These are phyloP conservation scores for Podospora pseudopauciseta DNA, from an alignment of 495 filamentous ascomycete genomes.

Conservation along the genomic window DNA sequence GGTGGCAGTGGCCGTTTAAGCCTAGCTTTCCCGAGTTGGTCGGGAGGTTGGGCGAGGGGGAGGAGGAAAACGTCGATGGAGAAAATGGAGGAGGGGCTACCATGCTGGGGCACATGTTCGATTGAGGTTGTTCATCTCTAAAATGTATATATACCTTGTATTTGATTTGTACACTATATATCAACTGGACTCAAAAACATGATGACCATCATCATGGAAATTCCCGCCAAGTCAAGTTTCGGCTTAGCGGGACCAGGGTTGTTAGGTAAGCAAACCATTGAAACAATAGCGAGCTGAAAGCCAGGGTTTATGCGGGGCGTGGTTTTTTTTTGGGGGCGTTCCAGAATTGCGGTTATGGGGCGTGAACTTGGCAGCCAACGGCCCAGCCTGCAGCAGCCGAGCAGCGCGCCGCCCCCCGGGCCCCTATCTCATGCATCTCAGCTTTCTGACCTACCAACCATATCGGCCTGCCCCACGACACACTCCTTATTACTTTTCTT, in stretches of 20 bases:
- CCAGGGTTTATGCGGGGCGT: neutral
- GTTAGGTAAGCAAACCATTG: neutral
- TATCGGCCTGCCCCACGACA: neutral
- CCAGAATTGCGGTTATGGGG: neutral
- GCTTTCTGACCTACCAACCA: neutral
- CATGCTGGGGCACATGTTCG: neutral
- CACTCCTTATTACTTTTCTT: neutral
- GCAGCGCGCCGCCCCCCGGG: neutral
- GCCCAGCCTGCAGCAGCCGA: neutral
- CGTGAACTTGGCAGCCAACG: neutral
- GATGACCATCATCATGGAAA: too few relatives aligned
- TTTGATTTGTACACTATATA: too few relatives aligned
- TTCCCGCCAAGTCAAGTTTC: neutral
- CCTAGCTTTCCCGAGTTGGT: constrained; percentile 44
- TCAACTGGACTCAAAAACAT: too few relatives aligned
- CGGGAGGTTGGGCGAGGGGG: constrained; percentile 18
- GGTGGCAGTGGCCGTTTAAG: constrained; percentile 59
- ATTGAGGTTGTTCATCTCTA: too few relatives aligned
- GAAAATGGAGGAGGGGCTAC: neutral
- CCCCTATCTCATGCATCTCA: neutral
- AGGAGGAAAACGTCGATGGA: neutral
- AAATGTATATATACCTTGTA: too few relatives aligned
- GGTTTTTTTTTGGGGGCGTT: neutral
- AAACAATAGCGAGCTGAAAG: neutral
- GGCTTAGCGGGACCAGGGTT: neutral